phyloP scores from a whole-genome alignment of 345 rosid genomes.

The Eutrema yunnanense region DNA sequence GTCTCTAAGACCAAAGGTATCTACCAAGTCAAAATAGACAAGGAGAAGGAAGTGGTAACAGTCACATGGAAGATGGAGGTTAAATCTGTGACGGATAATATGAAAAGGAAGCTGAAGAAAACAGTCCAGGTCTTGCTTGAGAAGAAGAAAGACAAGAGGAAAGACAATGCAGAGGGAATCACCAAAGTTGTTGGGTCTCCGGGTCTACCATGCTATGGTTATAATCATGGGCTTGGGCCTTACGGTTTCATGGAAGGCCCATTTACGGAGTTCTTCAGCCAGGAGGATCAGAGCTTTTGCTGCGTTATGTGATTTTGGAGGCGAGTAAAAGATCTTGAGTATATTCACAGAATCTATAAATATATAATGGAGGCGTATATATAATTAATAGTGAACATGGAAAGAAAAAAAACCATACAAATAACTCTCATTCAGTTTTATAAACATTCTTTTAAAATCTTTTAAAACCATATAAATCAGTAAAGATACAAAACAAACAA shows the following conservation, averaged over 20 bases:
- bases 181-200: conserved; percentile 6
- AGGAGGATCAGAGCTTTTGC: conserved; percentile 15
- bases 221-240: conserved; percentile 3
- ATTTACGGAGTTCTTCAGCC: conserved; percentile 7
- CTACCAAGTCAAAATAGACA: conserved; percentile 37
- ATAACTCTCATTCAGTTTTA: no score
- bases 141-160: conserved; percentile 49
- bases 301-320: conserved; percentile 17
- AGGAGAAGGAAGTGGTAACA: conserved; percentile 52
- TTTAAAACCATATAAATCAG: no score
- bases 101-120: conserved; percentile 58
- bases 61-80: conserved; percentile 74
- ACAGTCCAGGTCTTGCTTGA: conserved; percentile 53
- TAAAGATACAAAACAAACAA: no score
- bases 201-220: background rate
- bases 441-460: no score
- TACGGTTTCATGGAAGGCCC: conserved; percentile 11
- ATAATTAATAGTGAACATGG: background rate
- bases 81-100: conserved; percentile 38
- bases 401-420: no score
- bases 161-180: conserved; percentile 19
- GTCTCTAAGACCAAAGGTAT: conserved; percentile 63
- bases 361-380: background rate
- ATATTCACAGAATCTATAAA: background rate
- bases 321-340: background rate